phyloP scores from a whole-genome alignment of 768 basidiomycete species.

The Tylopilus cervinicoccineus region DNA sequence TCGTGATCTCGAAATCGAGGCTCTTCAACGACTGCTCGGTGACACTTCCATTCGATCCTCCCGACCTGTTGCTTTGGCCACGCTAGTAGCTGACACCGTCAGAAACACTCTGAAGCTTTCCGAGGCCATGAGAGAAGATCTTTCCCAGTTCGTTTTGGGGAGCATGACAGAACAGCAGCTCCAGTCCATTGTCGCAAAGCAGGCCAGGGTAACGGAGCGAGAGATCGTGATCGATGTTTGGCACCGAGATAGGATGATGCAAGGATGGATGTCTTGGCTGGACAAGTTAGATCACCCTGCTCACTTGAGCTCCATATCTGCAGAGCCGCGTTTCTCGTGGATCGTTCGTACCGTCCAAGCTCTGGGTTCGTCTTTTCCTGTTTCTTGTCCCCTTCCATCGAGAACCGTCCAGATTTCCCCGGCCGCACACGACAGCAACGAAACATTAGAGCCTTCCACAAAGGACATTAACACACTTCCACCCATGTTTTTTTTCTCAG shows the following conservation, averaged over 20 bases:
- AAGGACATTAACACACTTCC: slow-evolving; percentile 46
- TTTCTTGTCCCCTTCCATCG: slow-evolving; percentile 30
- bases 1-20: slow-evolving; percentile 53
- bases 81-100: slow-evolving; percentile 44
- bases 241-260: slow-evolving; percentile 30
- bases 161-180: slow-evolving; percentile 65
- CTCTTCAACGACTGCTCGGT: slow-evolving; percentile 35
- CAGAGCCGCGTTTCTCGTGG: slow-evolving; percentile 35
- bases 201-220: slow-evolving; percentile 55
- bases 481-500: slow-evolving; percentile 60
- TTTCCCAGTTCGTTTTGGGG: slow-evolving; percentile 61
- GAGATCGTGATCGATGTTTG: slow-evolving; percentile 50
- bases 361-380: slow-evolving; percentile 42
- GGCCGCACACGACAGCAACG: neutral
- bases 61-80: slow-evolving; percentile 37
- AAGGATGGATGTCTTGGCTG: slow-evolving; percentile 26
- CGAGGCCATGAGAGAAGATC: slow-evolving; percentile 65
- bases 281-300: slow-evolving; percentile 1
- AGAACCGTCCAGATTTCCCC: slow-evolving; percentile 11
- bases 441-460: neutral
- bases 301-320: slow-evolving; percentile 10
- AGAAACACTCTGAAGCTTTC: slow-evolving; percentile 48
- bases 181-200: slow-evolving; percentile 40
- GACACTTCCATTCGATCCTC: slow-evolving; percentile 26
- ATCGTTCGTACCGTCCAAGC: slow-evolving; percentile 45